These are phyloP conservation scores for Dryas drummondii DNA, from an alignment of 306 rosid genomes.

Conservation along the genomic window DNA sequence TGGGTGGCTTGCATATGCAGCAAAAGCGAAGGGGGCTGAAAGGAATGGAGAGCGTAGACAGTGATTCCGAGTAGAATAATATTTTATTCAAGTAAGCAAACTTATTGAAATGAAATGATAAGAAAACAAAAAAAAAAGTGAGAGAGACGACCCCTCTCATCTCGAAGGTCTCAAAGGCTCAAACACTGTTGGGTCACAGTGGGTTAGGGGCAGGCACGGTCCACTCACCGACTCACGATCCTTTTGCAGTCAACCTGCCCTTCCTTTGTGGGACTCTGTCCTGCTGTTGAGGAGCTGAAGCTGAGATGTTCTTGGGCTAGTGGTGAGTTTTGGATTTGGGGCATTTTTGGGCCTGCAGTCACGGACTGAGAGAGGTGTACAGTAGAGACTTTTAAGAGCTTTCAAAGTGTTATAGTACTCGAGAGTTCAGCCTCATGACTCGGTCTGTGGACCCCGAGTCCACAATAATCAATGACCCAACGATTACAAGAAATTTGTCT, in stretches of 20 bases:
- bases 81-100: not conserved
- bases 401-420: not conserved
- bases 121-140: not conserved
- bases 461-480: too few species aligned
- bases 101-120: not conserved
- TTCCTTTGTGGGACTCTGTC: not conserved
- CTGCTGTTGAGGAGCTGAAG: not conserved
- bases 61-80: constrained; percentile 37
- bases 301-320: not conserved
- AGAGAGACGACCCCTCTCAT: not conserved
- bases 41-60: constrained; percentile 58
- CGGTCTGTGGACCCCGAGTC: not conserved
- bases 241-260: constrained; percentile 11
- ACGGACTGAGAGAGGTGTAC: not conserved
- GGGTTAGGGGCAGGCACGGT: not conserved
- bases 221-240: not conserved
- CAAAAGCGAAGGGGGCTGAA: constrained; percentile 68
- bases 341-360: not conserved
- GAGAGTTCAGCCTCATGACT: not conserved
- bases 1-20: constrained; percentile 43
- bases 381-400: not conserved
- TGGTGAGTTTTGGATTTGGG: not conserved
- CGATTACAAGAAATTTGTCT: not conserved
- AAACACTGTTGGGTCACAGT: not conserved
- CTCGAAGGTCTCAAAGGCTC: not conserved